Evolutionary conservation across 768 basidiomycete genomes (phyloP).

Genomic region (Xerocomellus dryophilus): DNA sequence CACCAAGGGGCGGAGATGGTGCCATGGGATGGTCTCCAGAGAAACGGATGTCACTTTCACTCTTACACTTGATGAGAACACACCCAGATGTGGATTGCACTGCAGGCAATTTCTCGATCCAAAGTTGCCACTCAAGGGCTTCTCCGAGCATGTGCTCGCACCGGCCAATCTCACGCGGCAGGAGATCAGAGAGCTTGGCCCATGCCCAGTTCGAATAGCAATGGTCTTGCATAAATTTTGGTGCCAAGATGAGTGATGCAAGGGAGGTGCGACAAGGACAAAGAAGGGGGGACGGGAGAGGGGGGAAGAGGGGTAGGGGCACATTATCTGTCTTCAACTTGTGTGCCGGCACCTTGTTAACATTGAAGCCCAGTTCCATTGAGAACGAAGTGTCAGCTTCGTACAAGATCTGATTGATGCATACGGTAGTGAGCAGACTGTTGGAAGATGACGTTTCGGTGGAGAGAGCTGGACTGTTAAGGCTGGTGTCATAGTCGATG

Average conservation of each 20-base stretch:
- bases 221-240: constrained; percentile 91
- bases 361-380: constrained; percentile 11
- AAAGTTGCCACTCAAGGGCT: constrained; percentile 85
- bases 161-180: constrained; percentile 52
- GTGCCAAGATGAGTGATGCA: constrained; percentile 82
- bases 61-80: too few species aligned
- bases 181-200: constrained; percentile 85
- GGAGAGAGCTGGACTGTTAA: constrained; percentile 15
- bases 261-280: constrained; percentile 88
- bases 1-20: too few species aligned
- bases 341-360: constrained; percentile 5
- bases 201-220: constrained; percentile 91
- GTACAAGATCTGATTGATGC: constrained; percentile 33
- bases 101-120: constrained; percentile 71
- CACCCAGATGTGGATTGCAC: constrained; percentile 25
- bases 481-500: constrained; percentile 39
- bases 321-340: constrained; percentile 13
- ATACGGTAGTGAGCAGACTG: constrained; percentile 42
- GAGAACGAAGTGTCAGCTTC: constrained; percentile 18
- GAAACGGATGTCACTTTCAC: too few species aligned
- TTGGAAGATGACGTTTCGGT: constrained; percentile 14
- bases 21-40: too few species aligned
- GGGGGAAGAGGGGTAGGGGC: constrained; percentile 27
- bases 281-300: constrained; percentile 71
- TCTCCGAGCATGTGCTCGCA: constrained; percentile 88